Base-by-base conservation (phyloP, 1,139 yeast species). In the Dujonia santamariae region DNA sequence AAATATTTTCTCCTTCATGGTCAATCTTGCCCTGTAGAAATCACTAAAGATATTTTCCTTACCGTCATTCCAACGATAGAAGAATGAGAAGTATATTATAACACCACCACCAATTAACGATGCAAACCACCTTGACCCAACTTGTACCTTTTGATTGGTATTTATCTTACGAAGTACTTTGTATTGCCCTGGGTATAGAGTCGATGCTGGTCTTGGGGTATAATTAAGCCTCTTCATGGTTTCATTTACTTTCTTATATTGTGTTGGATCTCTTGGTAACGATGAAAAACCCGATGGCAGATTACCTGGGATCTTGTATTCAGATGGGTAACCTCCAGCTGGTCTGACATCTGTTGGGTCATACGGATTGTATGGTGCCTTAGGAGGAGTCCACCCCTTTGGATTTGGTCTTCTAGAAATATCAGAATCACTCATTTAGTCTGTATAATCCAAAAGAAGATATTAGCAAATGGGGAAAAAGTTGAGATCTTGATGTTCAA, bases 51-150 rank as follows among this genome's bases (percentile, higher is more conserved):
- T 78, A 48, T 85, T 81, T 43, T 85, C 94, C 46, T 77, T 74
- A 7, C 90, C 90, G 38, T 85, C 94, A 51, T 86, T 85, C 95
- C 95, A 85, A 37, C 90, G 66, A 53, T 81, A 75, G 58, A 85
- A 80, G 51, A 85, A 85, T 7, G 82, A 73, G 26, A 80, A 81
- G 50, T 77, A 81, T 2, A 75, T 51, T 19, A 73, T 57, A 7
- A 79, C 56, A 0, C 74, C 64, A 16, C 67, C 62, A 5, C 72
- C 68, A 15, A 76, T 45, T 9, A 72, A 52, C 12, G 70, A 63
- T 0, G 72, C 82, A 61, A 46, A 78, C 71, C 56, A 73, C 38
- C 63, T 56, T 3, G 78, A 66, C 4, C 85, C 86, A 8, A 67
- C 61, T 41, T 78, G 74, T 44, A 84, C 77, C 27, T 75, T 57